phyloP scores from a whole-genome alignment of 305 asterid genomes.

The Fraxinus greggii region DNA sequence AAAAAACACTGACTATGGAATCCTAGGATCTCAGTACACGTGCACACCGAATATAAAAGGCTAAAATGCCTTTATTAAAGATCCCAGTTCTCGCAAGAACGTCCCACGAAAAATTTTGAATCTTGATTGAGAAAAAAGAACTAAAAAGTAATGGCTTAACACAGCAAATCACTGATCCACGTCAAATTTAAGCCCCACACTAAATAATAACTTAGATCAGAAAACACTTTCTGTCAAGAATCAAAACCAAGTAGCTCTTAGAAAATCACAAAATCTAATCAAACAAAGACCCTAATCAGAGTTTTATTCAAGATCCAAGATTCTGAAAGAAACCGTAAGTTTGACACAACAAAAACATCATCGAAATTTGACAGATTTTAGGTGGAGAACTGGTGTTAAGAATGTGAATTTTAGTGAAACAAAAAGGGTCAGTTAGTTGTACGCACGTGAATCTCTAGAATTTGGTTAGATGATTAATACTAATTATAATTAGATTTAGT shows the following conservation, averaged over 20 bases:
- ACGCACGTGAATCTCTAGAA: neutral
- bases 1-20: neutral
- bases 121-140: constrained; percentile 9
- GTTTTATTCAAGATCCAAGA: constrained; percentile 3
- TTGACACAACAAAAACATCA: neutral
- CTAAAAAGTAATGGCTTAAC: neutral
- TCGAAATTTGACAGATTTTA: neutral
- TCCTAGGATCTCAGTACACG: neutral
- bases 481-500: neutral
- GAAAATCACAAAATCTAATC: neutral
- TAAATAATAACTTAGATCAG: constrained; percentile 24
- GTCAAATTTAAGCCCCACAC: neutral
- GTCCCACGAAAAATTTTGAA: constrained; percentile 21
- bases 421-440: neutral
- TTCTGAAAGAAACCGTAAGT: neutral
- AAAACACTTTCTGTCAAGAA: constrained; percentile 12
- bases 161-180: constrained; percentile 7
- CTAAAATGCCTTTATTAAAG: constrained; percentile 23
- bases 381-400: neutral
- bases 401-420: neutral
- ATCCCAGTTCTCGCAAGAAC: constrained; percentile 21
- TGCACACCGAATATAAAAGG: neutral
- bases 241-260: neutral
- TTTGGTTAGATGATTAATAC: neutral
- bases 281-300: neutral